phyloP scores from a whole-genome alignment of 768 basidiomycete genomes.

The Solioccasus polychromus region DNA sequence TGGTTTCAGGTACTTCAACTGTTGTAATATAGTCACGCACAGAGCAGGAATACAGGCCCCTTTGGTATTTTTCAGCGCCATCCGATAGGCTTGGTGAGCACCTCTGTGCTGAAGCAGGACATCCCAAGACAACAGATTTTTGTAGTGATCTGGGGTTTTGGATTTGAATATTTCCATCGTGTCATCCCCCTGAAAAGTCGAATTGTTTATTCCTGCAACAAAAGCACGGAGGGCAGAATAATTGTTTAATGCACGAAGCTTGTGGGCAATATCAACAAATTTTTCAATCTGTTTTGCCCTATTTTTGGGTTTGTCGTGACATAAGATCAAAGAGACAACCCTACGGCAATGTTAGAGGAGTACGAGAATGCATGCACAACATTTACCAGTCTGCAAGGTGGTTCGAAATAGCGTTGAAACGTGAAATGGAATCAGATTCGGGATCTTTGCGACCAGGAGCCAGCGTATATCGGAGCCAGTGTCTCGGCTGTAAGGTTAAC shows the following conservation, averaged over 20 bases:
- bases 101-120: constrained; percentile 78
- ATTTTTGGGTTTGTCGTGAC: constrained; percentile 72
- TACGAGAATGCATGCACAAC: not conserved
- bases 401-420: constrained; percentile 75
- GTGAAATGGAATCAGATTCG: constrained; percentile 65
- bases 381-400: constrained; percentile 80
- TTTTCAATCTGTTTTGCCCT: constrained; percentile 86
- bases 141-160: constrained; percentile 65
- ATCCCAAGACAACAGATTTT: constrained; percentile 80
- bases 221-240: constrained; percentile 92
- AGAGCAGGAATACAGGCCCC: constrained; percentile 85
- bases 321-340: constrained; percentile 88
- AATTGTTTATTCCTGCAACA: constrained; percentile 88
- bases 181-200: constrained; percentile 73
- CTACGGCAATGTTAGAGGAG: constrained; percentile 39
- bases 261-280: constrained; percentile 79
- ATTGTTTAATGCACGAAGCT: constrained; percentile 81
- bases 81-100: constrained; percentile 86
- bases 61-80: constrained; percentile 82
- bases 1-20: constrained; percentile 6
- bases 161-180: constrained; percentile 72
- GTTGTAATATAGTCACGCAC: constrained; percentile 39
- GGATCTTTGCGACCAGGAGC: constrained; percentile 63
- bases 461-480: constrained; percentile 82
- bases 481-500: constrained; percentile 59